Base-by-base conservation (phyloP, 75 land plant genomes). In the Pinus tabuliformis region DNA sequence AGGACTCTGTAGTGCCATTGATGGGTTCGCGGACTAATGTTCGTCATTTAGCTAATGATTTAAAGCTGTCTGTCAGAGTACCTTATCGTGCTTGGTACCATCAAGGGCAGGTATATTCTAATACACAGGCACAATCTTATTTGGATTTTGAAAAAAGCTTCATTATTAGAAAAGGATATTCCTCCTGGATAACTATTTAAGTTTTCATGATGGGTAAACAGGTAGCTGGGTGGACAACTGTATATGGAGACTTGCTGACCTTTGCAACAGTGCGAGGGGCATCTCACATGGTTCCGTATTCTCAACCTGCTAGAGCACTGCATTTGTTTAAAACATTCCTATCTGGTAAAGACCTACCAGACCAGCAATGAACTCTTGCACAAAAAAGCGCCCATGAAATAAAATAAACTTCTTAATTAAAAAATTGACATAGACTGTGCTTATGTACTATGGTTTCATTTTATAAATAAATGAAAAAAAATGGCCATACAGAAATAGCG, bases 261-360 rank as follows among this genome's bases (percentile, higher is more conserved):
- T 94, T 92, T 82, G 92, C 91, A 21, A 94, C 95, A 0, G 92
- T 94, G 6, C 79, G 97, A 83, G 97, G 97, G 5, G 97, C 95
- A 65, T 83, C 95, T 71, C 97, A 94, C 71, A 94, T 94, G 97
- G 97, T 94, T 18, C 97, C 97, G 2, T 92, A 81, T 79, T 83
- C 95, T 28, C 89, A 90, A 71, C 95, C 97, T 42, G 84, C 81
- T 28, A 85, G 95, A 78, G 89, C 97, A 9, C 62, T 94, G 45
- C 78, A 65, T 26, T 83, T 94, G 21, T 94, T 94, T 82, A 70
- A 63, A 56, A 65, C 84, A 45, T 90, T 94, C 74, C 75, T 94
- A n/a, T 77, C 75, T 36, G 92, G 92, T 3, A 62, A 78, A 66
- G 76, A 85, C 68, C 64, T 94, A 70, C 97, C 97, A 17, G 81